These are phyloP conservation scores for Brassica napus DNA, from an alignment of 345 rosid genomes.

Conservation along the genomic window Da-Ae NC_063440.1:10078501-10079000, in stretches of 20 bases:
- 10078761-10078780: conserved; percentile 65
- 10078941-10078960: no score
- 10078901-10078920: no score
- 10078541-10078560: conserved; percentile 86
- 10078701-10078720: conserved; percentile 80
- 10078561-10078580: conserved; percentile 71
- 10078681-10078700: conserved; percentile 38
- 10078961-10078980: no score
- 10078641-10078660: neutral
- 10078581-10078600: conserved; percentile 76
- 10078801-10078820: neutral
- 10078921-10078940: no score
- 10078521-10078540: conserved; percentile 49
- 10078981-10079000: no score
- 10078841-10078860: neutral
- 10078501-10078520: neutral
- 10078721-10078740: conserved; percentile 94
- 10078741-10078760: conserved; percentile 96
- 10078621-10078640: conserved; percentile 17
- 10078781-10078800: neutral
- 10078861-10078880: neutral
- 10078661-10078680: neutral
- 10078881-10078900: no score
- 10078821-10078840: neutral
- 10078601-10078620: conserved; percentile 19